Conservation (phyloP, 805 yeast genomes). For the Nakazawaea ernobii region DNA sequence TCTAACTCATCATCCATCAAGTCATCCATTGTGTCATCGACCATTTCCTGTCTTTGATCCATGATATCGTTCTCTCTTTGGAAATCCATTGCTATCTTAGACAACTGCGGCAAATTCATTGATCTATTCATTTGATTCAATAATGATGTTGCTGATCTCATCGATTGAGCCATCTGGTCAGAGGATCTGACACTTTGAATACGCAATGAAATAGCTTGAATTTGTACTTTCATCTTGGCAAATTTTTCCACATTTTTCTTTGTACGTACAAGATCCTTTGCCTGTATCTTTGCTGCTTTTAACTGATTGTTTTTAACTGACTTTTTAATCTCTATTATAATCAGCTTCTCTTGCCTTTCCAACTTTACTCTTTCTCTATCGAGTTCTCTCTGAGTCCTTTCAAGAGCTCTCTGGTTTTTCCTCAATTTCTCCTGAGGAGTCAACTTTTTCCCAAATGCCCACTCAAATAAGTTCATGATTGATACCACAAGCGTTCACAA, state of each 20-base stretch:
- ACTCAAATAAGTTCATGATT: slow-evolving; percentile 66
- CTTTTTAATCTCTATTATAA: slow-evolving; percentile 80
- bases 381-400: slow-evolving; percentile 89
- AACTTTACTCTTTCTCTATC: slow-evolving; percentile 82
- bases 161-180: slow-evolving; percentile 91
- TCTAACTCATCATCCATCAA: slow-evolving; percentile 89
- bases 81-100: slow-evolving; percentile 90
- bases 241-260: slow-evolving; percentile 80
- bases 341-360: slow-evolving; percentile 87
- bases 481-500: not conserved
- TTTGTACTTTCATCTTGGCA: slow-evolving; percentile 88
- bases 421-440: slow-evolving; percentile 95
- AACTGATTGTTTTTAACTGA: slow-evolving; percentile 88
- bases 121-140: slow-evolving; percentile 82
- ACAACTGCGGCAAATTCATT: slow-evolving; percentile 87
- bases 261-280: slow-evolving; percentile 90
- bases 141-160: slow-evolving; percentile 88
- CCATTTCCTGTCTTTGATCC: slow-evolving; percentile 98
- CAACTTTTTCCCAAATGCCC: slow-evolving; percentile 91
- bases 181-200: slow-evolving; percentile 90
- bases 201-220: slow-evolving; percentile 89
- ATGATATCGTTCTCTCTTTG: slow-evolving; percentile 90
- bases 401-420: slow-evolving; percentile 92
- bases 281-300: slow-evolving; percentile 88
- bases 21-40: slow-evolving; percentile 97